Percentiles rank a stretch among this genome's conserved stretches.
phyloP scores from a whole-genome alignment of 768 basidiomycete genomes.

The Suillus weaverae region DNA sequence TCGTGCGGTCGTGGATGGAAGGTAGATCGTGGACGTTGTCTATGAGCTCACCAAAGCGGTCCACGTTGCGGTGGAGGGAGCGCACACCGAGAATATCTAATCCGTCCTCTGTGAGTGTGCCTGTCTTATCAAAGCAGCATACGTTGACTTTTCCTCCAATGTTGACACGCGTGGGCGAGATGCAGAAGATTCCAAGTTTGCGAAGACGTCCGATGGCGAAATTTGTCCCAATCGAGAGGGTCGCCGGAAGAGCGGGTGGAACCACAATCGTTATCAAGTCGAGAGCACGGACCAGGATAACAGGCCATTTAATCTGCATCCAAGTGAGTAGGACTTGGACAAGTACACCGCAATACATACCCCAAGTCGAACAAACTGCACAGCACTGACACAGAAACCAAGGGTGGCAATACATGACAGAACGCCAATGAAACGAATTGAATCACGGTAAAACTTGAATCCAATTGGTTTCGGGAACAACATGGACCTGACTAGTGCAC shows the following conservation, averaged over 20 bases:
- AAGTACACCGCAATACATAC: conserved; percentile 44
- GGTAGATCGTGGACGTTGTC: conserved; percentile 87
- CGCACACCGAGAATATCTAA: conserved; percentile 95
- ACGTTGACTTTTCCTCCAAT: conserved; percentile 95
- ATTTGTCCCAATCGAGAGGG: conserved; percentile 94
- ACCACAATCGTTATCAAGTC: conserved; percentile 98
- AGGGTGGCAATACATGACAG: conserved; percentile 87
- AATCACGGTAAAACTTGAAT: conserved; percentile 97
- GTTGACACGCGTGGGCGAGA: conserved; percentile 94
- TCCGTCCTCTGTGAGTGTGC: conserved; percentile 97
- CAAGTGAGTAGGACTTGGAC: conserved; percentile 1
- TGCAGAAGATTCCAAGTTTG: conserved; percentile 89
- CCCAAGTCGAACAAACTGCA: conserved; percentile 89
- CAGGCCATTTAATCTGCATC: conserved; percentile 78
- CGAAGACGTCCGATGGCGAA: conserved; percentile 90
- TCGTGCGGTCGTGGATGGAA: conserved; percentile 66
- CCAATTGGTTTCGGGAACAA: conserved; percentile 97
- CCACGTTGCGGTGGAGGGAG: conserved; percentile 70
- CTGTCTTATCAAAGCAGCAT: conserved; percentile 99
- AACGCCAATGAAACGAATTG: conserved; percentile 87
- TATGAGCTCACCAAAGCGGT: conserved; percentile 87
- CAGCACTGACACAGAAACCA: conserved; percentile 88
- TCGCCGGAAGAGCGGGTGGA: conserved; percentile 95
- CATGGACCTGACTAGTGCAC: conserved; percentile 94
- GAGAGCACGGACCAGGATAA: conserved; percentile 87